Base-by-base conservation (phyloP, 768 basidiomycete species). In the Tylopilus subfusipes region DNA sequence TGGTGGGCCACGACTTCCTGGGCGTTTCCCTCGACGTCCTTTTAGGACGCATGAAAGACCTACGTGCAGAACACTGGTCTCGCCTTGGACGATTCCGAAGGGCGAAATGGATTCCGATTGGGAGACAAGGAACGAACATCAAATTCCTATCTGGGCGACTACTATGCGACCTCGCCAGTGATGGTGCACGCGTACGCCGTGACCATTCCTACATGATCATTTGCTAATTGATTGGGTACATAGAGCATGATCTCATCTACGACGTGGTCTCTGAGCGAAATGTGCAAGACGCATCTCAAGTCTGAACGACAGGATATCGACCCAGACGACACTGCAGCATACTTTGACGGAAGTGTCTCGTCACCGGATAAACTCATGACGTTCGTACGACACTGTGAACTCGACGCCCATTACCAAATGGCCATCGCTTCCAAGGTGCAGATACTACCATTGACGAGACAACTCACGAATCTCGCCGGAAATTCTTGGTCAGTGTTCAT, bases 351-450 rank as follows among this genome's bases (percentile, higher is more conserved):
- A 27, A 84, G 82, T 38, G 78, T 94, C 48, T 81, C 83, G 54
- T 81, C 81, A 1, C 88, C 94, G 0, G 86, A 88, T 44, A 77
- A 80, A 34, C 77, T 99, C 56, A 74, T 97, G 60, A 91, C 85
- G 18, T 99, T 97, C 64, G 86, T 97, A 13, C 81, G 86, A 29
- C 93, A 97, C 64, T 97, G 95, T 67, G 97, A 98, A 65, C 80
- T 97, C 39, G 97, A 99, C 65, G 90, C 94, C 5, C 95, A 91
- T 73, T 90, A 92, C 67, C 93, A 98, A 62, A 98, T 98, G 96
- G 97, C 96, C 0, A 91, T 99, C 52, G 86, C 90, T 0, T 77
- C 86, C 25, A 93, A 97, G 68, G 95, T 99, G 0, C 96, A 99
- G 67, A 88, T 97, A 54, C 66, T 98, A 36, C 90, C 95, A 3